A percentile compares a stretch with the other conserved stretches of the same genome.
These are phyloP conservation scores for Coffea canephora DNA, from an alignment of 257 asterid species.

Conservation along the genomic window DNA sequence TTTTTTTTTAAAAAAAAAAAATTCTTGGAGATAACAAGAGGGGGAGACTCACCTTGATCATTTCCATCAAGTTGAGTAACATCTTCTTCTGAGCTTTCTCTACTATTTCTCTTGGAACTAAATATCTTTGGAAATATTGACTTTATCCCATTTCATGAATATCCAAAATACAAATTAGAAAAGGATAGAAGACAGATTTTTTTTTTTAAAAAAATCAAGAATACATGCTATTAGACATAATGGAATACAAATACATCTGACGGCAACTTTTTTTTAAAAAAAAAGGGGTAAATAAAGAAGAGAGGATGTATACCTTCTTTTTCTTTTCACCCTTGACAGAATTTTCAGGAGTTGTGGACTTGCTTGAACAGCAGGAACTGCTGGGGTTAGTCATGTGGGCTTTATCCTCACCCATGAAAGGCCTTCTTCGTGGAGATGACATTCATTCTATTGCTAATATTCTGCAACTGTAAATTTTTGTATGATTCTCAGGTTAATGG, in stretches of 20 bases:
- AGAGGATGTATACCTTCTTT: constrained; percentile 45
- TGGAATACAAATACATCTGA: neutral
- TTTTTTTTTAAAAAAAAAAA: neutral
- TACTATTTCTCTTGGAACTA: constrained; percentile 43
- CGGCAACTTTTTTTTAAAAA: neutral
- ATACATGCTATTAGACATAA: neutral
- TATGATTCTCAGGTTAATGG: neutral
- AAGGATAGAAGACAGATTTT: neutral
- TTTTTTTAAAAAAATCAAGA: neutral
- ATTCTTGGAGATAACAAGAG: neutral
- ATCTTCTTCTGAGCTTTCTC: constrained; percentile 58
- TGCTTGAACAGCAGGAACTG: constrained; percentile 32
- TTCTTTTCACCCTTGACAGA: constrained; percentile 50
- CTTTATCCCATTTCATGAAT: constrained; percentile 29
- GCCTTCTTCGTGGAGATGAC: constrained; percentile 36
- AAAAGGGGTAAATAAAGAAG: neutral
- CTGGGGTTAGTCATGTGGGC: constrained; percentile 36
- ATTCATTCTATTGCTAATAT: constrained; percentile 29
- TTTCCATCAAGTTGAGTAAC: constrained; percentile 36
- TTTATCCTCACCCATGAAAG: constrained; percentile 27
- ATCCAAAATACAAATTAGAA: neutral
- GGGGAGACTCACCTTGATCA: constrained; percentile 39
- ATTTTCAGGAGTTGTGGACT: constrained; percentile 44
- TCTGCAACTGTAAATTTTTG: neutral
- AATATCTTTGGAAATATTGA: constrained; percentile 65